phyloP scores from a whole-genome alignment of 1,284 basidiomycete genomes.

The Athelia psychrophila region DNA sequence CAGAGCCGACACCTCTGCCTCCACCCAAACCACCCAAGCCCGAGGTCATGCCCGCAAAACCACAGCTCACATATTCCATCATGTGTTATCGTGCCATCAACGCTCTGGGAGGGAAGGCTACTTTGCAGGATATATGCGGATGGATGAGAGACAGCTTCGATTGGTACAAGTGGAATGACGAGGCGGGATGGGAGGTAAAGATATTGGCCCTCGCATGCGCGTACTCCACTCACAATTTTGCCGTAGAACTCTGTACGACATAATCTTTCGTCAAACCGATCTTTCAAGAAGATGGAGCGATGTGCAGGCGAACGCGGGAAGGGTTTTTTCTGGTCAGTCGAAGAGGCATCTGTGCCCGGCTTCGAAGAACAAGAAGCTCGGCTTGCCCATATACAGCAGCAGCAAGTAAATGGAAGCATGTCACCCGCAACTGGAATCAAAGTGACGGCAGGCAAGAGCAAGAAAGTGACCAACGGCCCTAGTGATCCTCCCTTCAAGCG shows the following conservation, averaged over 20 bases:
- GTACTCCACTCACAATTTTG: conserved; percentile 9
- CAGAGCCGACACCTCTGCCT: conserved; percentile 33
- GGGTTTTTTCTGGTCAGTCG: conserved; percentile 87
- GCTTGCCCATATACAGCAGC: conserved; percentile 35
- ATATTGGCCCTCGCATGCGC: conserved; percentile 5
- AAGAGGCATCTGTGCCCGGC: conserved; percentile 65
- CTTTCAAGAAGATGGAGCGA: conserved; percentile 83
- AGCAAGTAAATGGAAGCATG: conserved; percentile 30
- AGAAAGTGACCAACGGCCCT: conserved; percentile 44
- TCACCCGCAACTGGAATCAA: conserved; percentile 12
- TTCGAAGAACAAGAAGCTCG: conserved; percentile 69
- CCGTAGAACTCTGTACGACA: conserved; percentile 87
- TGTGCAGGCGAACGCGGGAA: conserved; percentile 86
- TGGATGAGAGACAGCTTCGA: conserved; percentile 90
- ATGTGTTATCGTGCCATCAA: conserved; percentile 80
- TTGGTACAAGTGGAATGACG: conserved; percentile 84
- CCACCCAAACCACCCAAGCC: conserved; percentile 47
- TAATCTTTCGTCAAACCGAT: conserved; percentile 85
- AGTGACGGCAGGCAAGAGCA: conserved; percentile 41
- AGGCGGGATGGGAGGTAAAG: conserved; percentile 82
- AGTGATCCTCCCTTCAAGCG: conserved; percentile 63
- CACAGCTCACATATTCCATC: conserved; percentile 74
- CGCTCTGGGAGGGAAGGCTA: conserved; percentile 79
- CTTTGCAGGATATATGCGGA: conserved; percentile 87
- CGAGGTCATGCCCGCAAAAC: conserved; percentile 78